Conservation (phyloP, 2,329 filamentous ascomycete genomes). For the Pseudofabraea citricarpa region DNA sequence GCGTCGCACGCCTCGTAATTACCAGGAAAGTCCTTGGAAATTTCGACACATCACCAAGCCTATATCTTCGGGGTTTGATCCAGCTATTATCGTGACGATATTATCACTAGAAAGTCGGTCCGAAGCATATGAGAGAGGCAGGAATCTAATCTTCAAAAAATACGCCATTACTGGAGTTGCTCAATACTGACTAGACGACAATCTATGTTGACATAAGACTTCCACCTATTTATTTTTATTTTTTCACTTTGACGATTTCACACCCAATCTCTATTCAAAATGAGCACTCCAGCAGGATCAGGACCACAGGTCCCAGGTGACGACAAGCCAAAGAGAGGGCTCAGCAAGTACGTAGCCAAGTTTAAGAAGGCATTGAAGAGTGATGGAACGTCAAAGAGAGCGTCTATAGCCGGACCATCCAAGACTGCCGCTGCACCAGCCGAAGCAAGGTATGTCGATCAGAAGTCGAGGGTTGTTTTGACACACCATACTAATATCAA, state of each 20-base stretch:
- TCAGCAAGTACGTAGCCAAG: conserved; percentile 4
- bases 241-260: neutral
- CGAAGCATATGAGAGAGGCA: neutral
- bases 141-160: neutral
- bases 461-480: too few relatives aligned
- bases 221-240: too few relatives aligned
- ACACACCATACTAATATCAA: too few relatives aligned
- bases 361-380: conserved; percentile 1
- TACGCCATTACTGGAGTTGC: neutral
- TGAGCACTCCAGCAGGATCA: conserved; percentile 3
- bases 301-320: conserved; percentile 1
- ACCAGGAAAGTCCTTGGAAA: neutral
- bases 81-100: neutral
- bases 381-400: neutral
- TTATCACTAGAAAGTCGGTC: neutral
- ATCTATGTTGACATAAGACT: neutral
- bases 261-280: neutral
- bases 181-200: neutral
- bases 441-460: neutral
- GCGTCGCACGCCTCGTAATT: neutral
- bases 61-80: too few relatives aligned
- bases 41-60: neutral
- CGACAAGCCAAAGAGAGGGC: conserved; percentile 1
- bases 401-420: neutral
- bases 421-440: neutral